phyloP scores from a whole-genome alignment of 2,329 filamentous ascomycete genomes.

The Aspergillus sp. region DNA sequence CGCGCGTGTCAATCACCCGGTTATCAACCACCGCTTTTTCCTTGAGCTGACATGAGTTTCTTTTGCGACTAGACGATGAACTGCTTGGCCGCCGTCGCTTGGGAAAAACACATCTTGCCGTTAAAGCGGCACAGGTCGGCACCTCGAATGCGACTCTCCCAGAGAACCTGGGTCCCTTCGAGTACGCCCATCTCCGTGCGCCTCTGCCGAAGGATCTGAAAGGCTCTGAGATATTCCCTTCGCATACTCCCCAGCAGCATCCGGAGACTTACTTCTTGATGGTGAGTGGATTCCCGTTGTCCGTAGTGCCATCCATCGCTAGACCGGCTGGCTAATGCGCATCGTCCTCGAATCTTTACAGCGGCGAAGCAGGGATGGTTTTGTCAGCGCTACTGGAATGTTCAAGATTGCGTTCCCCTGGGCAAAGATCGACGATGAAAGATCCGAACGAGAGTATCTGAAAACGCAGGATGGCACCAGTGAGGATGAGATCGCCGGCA shows the following conservation, averaged over 20 bases:
- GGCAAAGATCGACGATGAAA: constrained; percentile 53
- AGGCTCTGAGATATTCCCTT: constrained; percentile 83
- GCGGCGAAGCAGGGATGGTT: constrained; percentile 59
- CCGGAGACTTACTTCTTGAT: constrained; percentile 96
- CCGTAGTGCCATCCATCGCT: neutral
- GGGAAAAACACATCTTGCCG: constrained; percentile 81
- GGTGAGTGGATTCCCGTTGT: constrained; percentile 38
- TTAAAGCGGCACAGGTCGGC: constrained; percentile 68
- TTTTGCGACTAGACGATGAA: constrained; percentile 50
- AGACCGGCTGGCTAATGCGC: neutral
- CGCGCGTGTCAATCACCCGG: neutral
- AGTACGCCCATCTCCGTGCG: constrained; percentile 91
- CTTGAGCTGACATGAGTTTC: constrained; percentile 9
- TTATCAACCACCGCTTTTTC: neutral
- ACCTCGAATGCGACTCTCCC: constrained; percentile 63
- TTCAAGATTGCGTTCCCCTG: constrained; percentile 62
- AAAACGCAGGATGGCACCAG: constrained; percentile 76
- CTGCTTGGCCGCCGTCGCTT: constrained; percentile 78
- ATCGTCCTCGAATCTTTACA: constrained; percentile 13
- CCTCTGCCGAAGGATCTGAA: constrained; percentile 84
- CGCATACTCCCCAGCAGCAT: constrained; percentile 49
- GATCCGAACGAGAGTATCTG: constrained; percentile 60
- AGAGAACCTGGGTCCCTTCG: constrained; percentile 71
- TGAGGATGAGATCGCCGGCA: constrained; percentile 86
- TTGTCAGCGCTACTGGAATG: constrained; percentile 60